Evolutionary conservation across 73 alveolate species (phyloP).

Genomic region (Paramecium caudatum): DNA sequence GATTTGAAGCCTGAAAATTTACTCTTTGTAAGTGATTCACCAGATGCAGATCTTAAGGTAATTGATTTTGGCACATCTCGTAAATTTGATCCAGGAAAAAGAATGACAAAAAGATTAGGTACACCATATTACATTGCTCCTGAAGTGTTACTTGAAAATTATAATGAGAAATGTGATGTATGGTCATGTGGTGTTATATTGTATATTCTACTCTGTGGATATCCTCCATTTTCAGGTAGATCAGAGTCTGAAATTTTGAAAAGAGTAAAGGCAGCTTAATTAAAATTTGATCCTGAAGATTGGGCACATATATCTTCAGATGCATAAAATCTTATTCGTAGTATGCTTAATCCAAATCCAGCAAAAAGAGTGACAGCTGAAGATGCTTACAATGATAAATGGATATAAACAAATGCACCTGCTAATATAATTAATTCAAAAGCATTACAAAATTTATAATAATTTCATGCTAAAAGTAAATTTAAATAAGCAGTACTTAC

Average conservation of each 20-base stretch:
- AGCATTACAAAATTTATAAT: constrained; percentile 52
- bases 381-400: constrained; percentile 78
- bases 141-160: constrained; percentile 74
- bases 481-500: constrained; percentile 75
- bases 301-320: constrained; percentile 78
- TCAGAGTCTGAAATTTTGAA: constrained; percentile 75
- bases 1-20: constrained; percentile 97
- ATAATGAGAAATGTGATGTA: constrained; percentile 80
- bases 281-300: constrained; percentile 73
- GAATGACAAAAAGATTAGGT: constrained; percentile 91
- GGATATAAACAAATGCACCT: constrained; percentile 78
- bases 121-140: constrained; percentile 85
- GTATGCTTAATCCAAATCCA: constrained; percentile 77
- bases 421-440: constrained; percentile 46
- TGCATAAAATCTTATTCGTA: constrained; percentile 78
- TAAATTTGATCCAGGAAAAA: constrained; percentile 78
- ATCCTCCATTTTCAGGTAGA: constrained; percentile 79
- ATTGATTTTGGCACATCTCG: constrained; percentile 95
- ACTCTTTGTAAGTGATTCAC: constrained; percentile 83
- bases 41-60: constrained; percentile 84
- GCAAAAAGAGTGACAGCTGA: constrained; percentile 74
- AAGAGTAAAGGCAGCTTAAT: constrained; percentile 65
- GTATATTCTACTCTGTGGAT: constrained; percentile 78
- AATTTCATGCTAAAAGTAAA: constrained; percentile 72
- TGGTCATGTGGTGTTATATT: constrained; percentile 80